Evolutionary conservation across 2,329 filamentous ascomycete species (phyloP), one percentile per base, ranked within the genome.

Genomic region (Fusarium sp.): DNA sequence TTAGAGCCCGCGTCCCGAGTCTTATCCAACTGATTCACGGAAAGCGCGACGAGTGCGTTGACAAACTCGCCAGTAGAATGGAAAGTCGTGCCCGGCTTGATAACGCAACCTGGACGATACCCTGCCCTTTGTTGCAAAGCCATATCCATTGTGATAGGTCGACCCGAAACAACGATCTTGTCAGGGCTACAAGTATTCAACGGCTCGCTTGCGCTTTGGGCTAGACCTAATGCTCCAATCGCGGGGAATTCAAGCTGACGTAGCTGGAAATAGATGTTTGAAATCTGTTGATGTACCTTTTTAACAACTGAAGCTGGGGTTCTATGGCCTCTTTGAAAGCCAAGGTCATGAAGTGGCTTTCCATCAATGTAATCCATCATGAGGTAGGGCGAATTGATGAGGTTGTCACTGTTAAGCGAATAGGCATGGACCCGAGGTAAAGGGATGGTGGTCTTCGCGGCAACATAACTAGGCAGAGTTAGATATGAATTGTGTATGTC

Each of bases 351-450:
- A 2, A 52, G 49, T 9, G 32, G 31, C 6, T 45, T 12, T 6
- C 49, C 49, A 24, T 45, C 15, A n/a, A 53, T 6, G 29, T 45
- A 53, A 41, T 53, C 49, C 25, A 53, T 40, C 10, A 45, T 45
- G 6, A 53, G 44, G 8, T 44, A 45, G 5, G 49, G 40, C 25
- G 19, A 25, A 7, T 39, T 2, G 6, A 53, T 53, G 1, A 34
- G 49, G 26, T 28, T 53, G 15, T 7, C 35, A 3, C 32, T 8
- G 25, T 34, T 40, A 12, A 39, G 32, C 11, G 46, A 49, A 13
- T 39, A 53, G 12, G 32, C 49, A n/a, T 53, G 41, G 12, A 53
- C 26, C 6, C 25, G 26, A 4, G 49, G 41, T 12, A 53, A 32
- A 12, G 49, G 41, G 34, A 53, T 53, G 2, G 40, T 53, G 11